Base-by-base conservation (phyloP, 495 filamentous ascomycete species). In the Friedmanniomyces simplex region DNA sequence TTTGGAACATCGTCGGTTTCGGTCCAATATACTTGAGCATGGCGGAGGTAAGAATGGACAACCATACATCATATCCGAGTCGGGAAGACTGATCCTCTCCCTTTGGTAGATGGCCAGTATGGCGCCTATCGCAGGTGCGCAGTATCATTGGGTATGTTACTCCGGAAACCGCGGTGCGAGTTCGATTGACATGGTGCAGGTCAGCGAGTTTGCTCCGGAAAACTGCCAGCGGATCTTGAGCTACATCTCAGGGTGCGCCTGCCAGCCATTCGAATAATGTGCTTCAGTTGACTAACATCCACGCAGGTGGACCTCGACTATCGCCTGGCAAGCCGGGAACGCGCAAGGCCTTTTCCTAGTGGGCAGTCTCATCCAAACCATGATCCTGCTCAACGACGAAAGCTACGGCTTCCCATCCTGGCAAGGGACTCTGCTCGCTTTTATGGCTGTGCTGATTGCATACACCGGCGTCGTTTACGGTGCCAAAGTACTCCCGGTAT, bases 391-490 rank as follows among this genome's bases (percentile, higher is more conserved):
- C 28, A 70, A 70, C 50, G 24, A 72, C 52, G 63, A 69, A 2
- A 51, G 55, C 11, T 80, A 78, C 61, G 59, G 22, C 0, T 60
- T 68, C 2, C 54, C 71, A 41, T 59, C 56, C 13, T 82, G 77
- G 76, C 77, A 81, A 20, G 74, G 69, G 74, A 77, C 77, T 0
- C 65, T 83, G n/a, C 57, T 79, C 26, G 69, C 72, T 42, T 76
- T 70, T 62, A 72, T 67, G 8, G 22, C 21, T 2, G 26, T 55
- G 22, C 4, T 47, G 2, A 28, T 55, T 4, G 52, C 39, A 6
- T 45, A 47, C n/a, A 25, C 77, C 37, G 61, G 72, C 50, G 79
- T 79, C 49, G 75, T 73, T 4, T 62, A 65, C 28, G 58, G 66
- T 1, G 71, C 72, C 2, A 68, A 68, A 16, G 56, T 62, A n/a